Percentiles rank a stretch among this genome's conserved stretches.
Evolutionary conservation across 441 rosid species (phyloP).

Genomic region (Rhodomyrtus psidioides): DNA sequence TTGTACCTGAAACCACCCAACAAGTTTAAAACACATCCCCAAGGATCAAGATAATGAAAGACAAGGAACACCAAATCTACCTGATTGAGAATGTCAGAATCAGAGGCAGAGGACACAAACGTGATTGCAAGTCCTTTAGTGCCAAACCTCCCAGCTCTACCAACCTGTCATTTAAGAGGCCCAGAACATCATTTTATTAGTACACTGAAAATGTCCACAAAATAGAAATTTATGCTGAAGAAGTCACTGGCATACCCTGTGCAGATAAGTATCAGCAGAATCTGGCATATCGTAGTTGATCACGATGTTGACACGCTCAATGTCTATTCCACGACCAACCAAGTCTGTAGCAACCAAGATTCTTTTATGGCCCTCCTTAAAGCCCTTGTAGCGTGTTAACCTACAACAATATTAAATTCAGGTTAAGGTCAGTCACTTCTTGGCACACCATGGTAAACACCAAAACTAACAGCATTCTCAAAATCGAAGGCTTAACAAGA

Average conservation of each 20-base stretch:
- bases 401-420: constrained; percentile 23
- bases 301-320: constrained; percentile 94
- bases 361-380: constrained; percentile 97
- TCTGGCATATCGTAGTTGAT: constrained; percentile 99
- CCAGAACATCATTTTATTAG: background rate
- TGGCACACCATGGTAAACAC: background rate
- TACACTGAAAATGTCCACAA: background rate
- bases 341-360: constrained; percentile 94
- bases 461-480: background rate
- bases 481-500: background rate
- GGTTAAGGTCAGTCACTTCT: background rate
- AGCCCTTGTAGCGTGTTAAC: constrained; percentile 92
- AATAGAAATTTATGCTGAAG: background rate
- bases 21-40: background rate
- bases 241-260: constrained; percentile 51
- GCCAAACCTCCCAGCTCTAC: constrained; percentile 98
- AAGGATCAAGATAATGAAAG: background rate
- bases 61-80: constrained; percentile 20
- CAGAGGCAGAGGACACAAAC: constrained; percentile 85
- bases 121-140: constrained; percentile 98
- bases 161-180: constrained; percentile 45
- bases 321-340: constrained; percentile 97
- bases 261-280: constrained; percentile 97
- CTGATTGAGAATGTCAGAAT: constrained; percentile 90
- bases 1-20: constrained; percentile 51